These are phyloP conservation scores for Phialocephala sp. DNA, from an alignment of 2,329 filamentous ascomycete species.

Conservation along the genomic window DNA sequence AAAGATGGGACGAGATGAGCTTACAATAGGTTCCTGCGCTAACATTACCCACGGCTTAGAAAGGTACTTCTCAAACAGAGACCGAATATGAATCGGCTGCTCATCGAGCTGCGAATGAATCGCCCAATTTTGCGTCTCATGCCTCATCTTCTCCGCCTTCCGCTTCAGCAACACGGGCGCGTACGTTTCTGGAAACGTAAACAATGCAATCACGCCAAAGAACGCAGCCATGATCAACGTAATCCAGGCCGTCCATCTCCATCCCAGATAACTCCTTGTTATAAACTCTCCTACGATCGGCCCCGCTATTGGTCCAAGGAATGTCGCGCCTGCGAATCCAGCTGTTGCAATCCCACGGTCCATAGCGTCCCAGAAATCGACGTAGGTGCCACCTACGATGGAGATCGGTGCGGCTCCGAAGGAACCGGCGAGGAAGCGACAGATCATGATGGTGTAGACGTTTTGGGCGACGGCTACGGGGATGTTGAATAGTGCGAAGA, in stretches of 20 bases:
- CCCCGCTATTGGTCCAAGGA: slow-evolving; percentile 47
- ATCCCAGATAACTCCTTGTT: slow-evolving; percentile 53
- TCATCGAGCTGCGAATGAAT: slow-evolving; percentile 41
- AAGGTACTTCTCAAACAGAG: slow-evolving; percentile 38
- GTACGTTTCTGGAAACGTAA: slow-evolving; percentile 58
- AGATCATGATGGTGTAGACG: slow-evolving; percentile 57
- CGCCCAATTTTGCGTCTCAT: slow-evolving; percentile 45
- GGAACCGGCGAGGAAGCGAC: slow-evolving; percentile 58
- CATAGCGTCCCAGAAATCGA: slow-evolving; percentile 65
- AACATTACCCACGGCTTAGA: slow-evolving; percentile 27
- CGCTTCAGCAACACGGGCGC: slow-evolving; percentile 53
- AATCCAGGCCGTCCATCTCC: slow-evolving; percentile 63
- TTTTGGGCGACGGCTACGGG: slow-evolving; percentile 60
- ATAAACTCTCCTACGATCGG: slow-evolving; percentile 49
- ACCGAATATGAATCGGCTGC: slow-evolving; percentile 48
- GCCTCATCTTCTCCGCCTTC: slow-evolving; percentile 53
- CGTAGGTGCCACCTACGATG: slow-evolving; percentile 62
- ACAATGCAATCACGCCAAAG: slow-evolving; percentile 48
- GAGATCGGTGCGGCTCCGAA: slow-evolving; percentile 57
- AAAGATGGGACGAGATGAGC: not conserved
- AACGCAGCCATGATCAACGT: slow-evolving; percentile 54
- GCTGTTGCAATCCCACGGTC: slow-evolving; percentile 69
- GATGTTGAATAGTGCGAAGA: slow-evolving; percentile 60
- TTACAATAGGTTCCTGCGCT: slow-evolving; percentile 28
- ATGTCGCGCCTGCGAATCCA: slow-evolving; percentile 57